Conservation (phyloP, 2,329 filamentous ascomycete genomes). For the Fusarium sp. region DNA sequence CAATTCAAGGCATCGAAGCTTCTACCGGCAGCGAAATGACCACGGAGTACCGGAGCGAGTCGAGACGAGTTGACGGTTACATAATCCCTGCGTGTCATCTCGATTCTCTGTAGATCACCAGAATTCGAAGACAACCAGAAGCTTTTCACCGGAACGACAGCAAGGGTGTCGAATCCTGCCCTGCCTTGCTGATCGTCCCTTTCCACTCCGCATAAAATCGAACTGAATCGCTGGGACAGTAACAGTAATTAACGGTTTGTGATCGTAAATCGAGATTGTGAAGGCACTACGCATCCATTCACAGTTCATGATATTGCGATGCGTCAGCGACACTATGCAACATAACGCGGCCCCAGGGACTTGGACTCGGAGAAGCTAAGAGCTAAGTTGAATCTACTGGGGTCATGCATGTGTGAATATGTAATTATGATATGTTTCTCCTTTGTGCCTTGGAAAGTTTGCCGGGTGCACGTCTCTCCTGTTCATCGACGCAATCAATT, state of each 20-base stretch:
- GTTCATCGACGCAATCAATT: conserved; percentile 30
- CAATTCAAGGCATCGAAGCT: conserved; percentile 7
- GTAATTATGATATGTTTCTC: conserved; percentile 8
- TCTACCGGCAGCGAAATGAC: conserved; percentile 29
- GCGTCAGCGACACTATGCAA: conserved; percentile 32
- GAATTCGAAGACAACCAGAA: conserved; percentile 36
- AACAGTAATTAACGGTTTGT: background rate
- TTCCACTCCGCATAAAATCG: conserved; percentile 30
- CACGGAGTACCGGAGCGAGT: conserved; percentile 34
- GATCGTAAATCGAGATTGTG: conserved; percentile 36
- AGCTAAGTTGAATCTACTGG: conserved; percentile 1
- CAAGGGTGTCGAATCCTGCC: conserved; percentile 31
- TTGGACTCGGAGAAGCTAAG: conserved; percentile 12
- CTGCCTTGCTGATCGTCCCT: conserved; percentile 27
- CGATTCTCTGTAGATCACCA: conserved; percentile 39
- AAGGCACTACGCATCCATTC: conserved; percentile 8
- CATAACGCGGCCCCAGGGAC: conserved; percentile 20
- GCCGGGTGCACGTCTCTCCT: background rate
- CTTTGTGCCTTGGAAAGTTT: conserved; percentile 36
- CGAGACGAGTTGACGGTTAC: conserved; percentile 36
- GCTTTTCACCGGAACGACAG: conserved; percentile 23
- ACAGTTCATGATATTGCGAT: conserved; percentile 10
- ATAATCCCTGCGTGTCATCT: conserved; percentile 41
- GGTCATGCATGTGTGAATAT: conserved; percentile 14
- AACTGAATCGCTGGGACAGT: conserved; percentile 26